Evolutionary conservation across 225 moss, liverwort and hornwort species (phyloP), one percentile per base, ranked within the genome.

Genomic region (Marchantia polymorpha): DNA sequence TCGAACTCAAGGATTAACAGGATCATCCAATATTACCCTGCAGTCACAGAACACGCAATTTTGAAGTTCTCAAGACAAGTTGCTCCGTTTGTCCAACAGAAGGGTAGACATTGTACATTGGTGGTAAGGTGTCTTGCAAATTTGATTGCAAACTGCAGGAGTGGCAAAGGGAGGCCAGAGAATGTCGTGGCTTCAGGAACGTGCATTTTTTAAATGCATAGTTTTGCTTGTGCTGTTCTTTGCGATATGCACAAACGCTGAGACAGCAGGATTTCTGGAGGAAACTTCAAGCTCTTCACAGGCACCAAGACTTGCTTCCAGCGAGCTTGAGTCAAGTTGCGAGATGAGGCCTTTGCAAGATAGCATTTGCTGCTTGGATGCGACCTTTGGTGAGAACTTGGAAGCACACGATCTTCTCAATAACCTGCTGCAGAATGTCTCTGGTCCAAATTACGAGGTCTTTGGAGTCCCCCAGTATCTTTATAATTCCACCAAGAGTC

Each of bases 291-390:
- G n/a, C n/a, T n/a, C n/a, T n/a, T n/a, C n/a, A n/a, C n/a, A n/a
- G n/a, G n/a, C n/a, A n/a, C 59, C 30, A 13, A 61, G 59, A 19
- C 63, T 26, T 7, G 27, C 54, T 23, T 25, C 31, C 27, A 64
- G 61, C 27, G 76, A 76, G 60, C 79, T 84, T 4, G 81, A 83
- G 59, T 72, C 86, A 13, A 74, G 78, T 22, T 87, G 86, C 52
- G 81, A 81, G 65, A 76, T 84, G 31, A 78, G 69, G n/a, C 31
- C 27, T 30, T 61, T 83, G 29, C 54, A 81, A 52, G 86, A 87
- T 31, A 77, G 66, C 63, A 0, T 87, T 0, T 86, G 86, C 74
- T 86, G 86, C 55, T 53, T 83, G 23, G 83, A 77, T 26, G 81
- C 86, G 26, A 87, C 86, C 48, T 84, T 79, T 50, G 64, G 30